Evolutionary conservation across 2,329 filamentous ascomycete species (phyloP), one percentile per base, ranked within the genome.

Genomic region (Paracoccidioides brasiliensis): DNA sequence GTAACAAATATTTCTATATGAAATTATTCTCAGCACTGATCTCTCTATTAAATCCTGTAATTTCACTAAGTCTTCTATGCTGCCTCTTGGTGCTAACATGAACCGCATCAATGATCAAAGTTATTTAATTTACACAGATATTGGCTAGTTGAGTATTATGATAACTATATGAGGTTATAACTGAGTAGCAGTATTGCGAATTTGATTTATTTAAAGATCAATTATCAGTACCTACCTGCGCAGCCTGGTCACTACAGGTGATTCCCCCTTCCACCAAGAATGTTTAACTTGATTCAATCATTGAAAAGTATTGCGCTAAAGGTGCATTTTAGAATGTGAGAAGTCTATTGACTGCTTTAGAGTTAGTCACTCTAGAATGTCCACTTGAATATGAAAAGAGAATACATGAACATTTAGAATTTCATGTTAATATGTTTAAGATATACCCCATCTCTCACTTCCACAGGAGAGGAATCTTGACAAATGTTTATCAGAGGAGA

Each of bases 1-100:
- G 58, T 66, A 9, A 58, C 60, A 51, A 64, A 67, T 45, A 67
- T 67, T 38, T 57, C 63, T 4, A 60, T 40, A 51, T 60, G 60
- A 9, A 68, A 67, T 56, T 28, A 60, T 67, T 14, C 56, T 68
- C 40, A 59, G 61, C 55, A 56, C 55, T 1, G 55, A 62, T 32
- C 50, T 63, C 6, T 60, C 50, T 5, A 42, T 62, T 35, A 62
- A 61, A 43, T 48, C 61, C 45, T 61, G 61, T 49, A 58, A 63
- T 55, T 64, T 63, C 43, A 60, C 53, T 3, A 58, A 64, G 50
- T 57, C 60, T 1, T n/a, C 38, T 4, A 51, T 60, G 0, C 35
- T 60, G 32, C 46, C 55, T 6, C 48, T 52, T 44, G 57, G 53
- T 44, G 46, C 55, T 7, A 46, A 60, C 42, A 58, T 60, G 54